phyloP scores from a whole-genome alignment of 352 stramenopile species.

The Nothophytophthora sp. region DNA sequence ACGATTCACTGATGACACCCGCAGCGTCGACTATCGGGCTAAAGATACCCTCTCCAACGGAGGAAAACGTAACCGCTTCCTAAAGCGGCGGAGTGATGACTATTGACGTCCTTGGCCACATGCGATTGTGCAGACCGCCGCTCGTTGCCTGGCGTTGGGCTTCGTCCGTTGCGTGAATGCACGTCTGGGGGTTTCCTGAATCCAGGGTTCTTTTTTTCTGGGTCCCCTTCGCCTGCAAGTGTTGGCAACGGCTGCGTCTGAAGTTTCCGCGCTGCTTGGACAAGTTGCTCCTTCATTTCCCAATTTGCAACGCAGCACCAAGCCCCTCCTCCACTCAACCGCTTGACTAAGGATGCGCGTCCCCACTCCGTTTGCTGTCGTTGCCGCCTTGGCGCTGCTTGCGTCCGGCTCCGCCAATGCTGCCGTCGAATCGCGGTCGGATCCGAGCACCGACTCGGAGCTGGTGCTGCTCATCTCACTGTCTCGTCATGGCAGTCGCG shows the following conservation, averaged over 20 bases:
- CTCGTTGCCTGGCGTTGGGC: not conserved
- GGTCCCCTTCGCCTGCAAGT: too few species aligned
- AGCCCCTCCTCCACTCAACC: not conserved
- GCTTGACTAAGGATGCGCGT: slow-evolving; percentile 29
- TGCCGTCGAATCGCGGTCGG: not conserved
- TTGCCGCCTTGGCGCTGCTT: slow-evolving; percentile 21
- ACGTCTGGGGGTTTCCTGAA: slow-evolving; percentile 13
- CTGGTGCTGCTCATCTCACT: slow-evolving; percentile 70
- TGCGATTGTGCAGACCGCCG: too few species aligned
- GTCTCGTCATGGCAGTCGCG: slow-evolving; percentile 72
- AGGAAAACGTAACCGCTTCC: too few species aligned
- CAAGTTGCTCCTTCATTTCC: slow-evolving; percentile 13
- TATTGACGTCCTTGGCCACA: too few species aligned
- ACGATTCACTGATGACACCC: too few species aligned
- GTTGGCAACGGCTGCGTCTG: too few species aligned
- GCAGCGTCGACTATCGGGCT: too few species aligned
- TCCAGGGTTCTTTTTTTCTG: slow-evolving; percentile 21
- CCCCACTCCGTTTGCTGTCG: slow-evolving; percentile 18
- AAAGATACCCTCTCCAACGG: too few species aligned
- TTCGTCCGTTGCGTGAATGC: slow-evolving; percentile 15
- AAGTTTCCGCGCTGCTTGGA: too few species aligned
- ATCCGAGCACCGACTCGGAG: slow-evolving; percentile 34
- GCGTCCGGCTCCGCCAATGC: slow-evolving; percentile 6
- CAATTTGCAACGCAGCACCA: slow-evolving; percentile 6
- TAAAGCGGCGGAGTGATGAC: too few species aligned